Conservation (phyloP, 306 rosid genomes). For the Gastrolobium bilobum region DNA sequence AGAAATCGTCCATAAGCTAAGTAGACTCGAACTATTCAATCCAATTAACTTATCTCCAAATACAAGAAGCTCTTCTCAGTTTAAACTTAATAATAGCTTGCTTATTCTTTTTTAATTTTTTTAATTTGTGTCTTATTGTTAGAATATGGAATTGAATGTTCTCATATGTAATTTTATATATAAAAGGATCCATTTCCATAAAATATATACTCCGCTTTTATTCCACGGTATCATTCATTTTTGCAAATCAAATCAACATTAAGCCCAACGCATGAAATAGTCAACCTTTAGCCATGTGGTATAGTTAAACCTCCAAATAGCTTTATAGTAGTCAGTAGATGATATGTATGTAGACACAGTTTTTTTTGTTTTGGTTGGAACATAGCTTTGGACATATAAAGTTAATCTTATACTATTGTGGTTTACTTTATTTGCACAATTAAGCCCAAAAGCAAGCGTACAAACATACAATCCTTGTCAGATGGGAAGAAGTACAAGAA, state of each 20-base stretch:
- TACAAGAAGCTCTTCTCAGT: background rate
- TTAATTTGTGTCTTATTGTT: too few species aligned
- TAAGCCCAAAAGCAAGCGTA: background rate
- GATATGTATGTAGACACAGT: background rate
- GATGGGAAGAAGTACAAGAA: background rate
- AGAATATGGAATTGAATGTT: too few species aligned
- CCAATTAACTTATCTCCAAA: background rate
- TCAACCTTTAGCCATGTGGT: background rate
- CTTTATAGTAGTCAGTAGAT: too few species aligned
- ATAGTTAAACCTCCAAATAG: background rate
- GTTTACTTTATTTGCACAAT: background rate
- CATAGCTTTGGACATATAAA: background rate
- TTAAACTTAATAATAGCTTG: constrained; percentile 13
- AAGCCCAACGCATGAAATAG: background rate
- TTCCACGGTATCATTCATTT: background rate
- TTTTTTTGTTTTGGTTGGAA: background rate
- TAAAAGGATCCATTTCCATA: too few species aligned
- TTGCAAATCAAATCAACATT: too few species aligned
- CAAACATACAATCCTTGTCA: background rate
- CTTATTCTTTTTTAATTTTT: background rate
- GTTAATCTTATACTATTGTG: background rate
- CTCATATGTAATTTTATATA: too few species aligned
- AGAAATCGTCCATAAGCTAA: background rate
- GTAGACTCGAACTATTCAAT: constrained; percentile 1
- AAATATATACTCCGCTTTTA: background rate